Conservation (phyloP, 2,329 filamentous ascomycete genomes). For the Zasmidium cellare region DNA sequence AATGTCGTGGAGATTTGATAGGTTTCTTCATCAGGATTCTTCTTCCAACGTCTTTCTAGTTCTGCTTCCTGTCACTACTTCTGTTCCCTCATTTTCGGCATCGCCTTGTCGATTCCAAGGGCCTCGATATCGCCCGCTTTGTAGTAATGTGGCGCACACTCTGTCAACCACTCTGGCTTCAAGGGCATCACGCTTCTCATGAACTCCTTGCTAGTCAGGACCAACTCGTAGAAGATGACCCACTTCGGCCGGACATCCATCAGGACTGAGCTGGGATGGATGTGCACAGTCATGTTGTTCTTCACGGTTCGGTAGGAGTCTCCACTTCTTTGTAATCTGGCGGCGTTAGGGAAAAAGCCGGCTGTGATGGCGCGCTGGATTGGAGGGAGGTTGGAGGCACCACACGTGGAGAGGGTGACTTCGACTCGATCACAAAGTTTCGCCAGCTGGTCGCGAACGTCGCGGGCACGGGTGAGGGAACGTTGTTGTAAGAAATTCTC, state of each 20-base stretch:
- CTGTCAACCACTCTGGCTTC: slow-evolving; percentile 78
- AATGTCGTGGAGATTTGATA: no score
- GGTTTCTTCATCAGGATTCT: no score
- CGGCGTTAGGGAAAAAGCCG: slow-evolving; percentile 93
- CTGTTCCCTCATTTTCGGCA: slow-evolving; percentile 53
- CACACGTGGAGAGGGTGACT: slow-evolving; percentile 66
- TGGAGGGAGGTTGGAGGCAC: slow-evolving; percentile 69
- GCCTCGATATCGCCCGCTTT: slow-evolving; percentile 87
- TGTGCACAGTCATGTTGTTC: slow-evolving; percentile 81
- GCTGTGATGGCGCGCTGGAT: slow-evolving; percentile 87
- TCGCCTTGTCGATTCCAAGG: slow-evolving; percentile 73
- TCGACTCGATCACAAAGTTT: slow-evolving; percentile 94
- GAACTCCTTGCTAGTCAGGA: slow-evolving; percentile 85
- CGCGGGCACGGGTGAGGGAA: slow-evolving; percentile 81
- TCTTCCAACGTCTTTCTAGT: no score
- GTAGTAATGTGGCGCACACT: slow-evolving; percentile 92
- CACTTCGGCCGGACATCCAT: slow-evolving; percentile 80
- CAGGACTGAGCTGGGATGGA: slow-evolving; percentile 86
- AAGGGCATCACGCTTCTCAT: slow-evolving; percentile 87
- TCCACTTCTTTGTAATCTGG: slow-evolving; percentile 77
- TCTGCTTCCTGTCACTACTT: no score
- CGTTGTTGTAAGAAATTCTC: slow-evolving; percentile 95
- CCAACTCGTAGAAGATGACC: slow-evolving; percentile 83
- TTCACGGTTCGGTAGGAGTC: slow-evolving; percentile 90
- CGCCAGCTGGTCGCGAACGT: slow-evolving; percentile 87